Evolutionary conservation across 2,329 filamentous ascomycete genomes (phyloP).

Genomic region (Berkeleyomyces rouxiae): DNA sequence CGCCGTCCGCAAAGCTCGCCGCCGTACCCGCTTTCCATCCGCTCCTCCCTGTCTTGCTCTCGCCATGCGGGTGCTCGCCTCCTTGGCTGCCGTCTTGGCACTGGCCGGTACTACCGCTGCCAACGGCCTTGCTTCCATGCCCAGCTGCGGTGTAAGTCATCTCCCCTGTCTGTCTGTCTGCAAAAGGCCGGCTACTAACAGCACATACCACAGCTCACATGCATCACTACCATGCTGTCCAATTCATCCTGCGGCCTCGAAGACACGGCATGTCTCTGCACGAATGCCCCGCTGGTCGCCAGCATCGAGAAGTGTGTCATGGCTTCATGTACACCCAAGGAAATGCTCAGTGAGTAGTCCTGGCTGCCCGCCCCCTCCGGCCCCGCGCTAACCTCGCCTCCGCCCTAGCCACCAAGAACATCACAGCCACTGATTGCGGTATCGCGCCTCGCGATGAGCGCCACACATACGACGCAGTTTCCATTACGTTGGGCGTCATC

Average conservation of each 20-base stretch:
- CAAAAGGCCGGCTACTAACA: neutral
- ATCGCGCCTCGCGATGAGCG: conserved; percentile 18
- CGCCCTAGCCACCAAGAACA: conserved; percentile 16
- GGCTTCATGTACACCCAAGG: conserved; percentile 19
- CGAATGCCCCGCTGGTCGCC: conserved; percentile 17
- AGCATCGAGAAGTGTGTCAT: conserved; percentile 19
- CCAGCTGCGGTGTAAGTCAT: conserved; percentile 1
- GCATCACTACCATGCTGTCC: conserved; percentile 17
- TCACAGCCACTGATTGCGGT: conserved; percentile 18
- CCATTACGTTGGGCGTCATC: conserved; percentile 20
- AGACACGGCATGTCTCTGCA: conserved; percentile 22
- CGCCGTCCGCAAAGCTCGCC: too few species aligned
- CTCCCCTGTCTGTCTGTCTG: neutral
- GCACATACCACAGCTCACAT: conserved; percentile 16
- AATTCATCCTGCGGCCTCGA: conserved; percentile 19
- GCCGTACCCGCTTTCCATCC: neutral
- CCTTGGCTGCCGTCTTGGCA: neutral
- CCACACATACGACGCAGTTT: conserved; percentile 20
- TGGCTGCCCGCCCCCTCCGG: too few species aligned
- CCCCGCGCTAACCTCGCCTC: neutral
- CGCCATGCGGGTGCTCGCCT: neutral
- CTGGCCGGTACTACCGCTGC: neutral
- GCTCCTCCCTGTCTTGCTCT: neutral
- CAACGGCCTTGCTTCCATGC: neutral
- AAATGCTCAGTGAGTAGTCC: conserved; percentile 20